These are phyloP conservation scores for Taphrina confusa DNA, from an alignment of 1,139 yeast species.

Conservation along the genomic window DNA sequence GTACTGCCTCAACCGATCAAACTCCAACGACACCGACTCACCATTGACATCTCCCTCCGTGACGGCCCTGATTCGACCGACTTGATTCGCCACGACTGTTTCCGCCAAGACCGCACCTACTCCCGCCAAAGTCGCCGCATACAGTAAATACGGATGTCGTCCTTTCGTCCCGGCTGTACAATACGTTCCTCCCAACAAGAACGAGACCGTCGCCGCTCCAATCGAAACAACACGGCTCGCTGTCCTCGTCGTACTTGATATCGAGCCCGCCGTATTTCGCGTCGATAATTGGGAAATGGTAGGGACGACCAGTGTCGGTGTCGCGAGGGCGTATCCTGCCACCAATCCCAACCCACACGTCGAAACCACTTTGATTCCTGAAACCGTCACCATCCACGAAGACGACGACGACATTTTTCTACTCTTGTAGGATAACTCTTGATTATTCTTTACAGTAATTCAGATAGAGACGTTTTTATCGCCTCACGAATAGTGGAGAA, in stretches of 20 bases:
- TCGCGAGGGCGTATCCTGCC: conserved; percentile 12
- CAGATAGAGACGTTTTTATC: too few species aligned
- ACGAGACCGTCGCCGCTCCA: background rate
- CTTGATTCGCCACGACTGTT: background rate
- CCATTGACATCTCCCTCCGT: conserved; percentile 16
- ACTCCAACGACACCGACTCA: conserved; percentile 2
- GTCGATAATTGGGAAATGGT: background rate
- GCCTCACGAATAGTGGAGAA: too few species aligned
- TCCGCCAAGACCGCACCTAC: background rate
- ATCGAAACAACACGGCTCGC: background rate
- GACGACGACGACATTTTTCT: background rate
- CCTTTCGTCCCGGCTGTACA: background rate
- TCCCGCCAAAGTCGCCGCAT: background rate
- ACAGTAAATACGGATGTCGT: conserved; percentile 23
- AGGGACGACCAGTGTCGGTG: conserved; percentile 1
- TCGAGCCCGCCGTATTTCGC: background rate
- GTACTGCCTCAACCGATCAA: background rate
- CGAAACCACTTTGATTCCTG: conserved; percentile 22
- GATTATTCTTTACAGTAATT: too few species aligned
- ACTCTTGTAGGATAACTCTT: too few species aligned
- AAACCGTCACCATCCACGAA: too few species aligned
- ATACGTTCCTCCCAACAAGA: background rate
- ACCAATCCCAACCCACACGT: conserved; percentile 17
- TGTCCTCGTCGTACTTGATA: background rate
- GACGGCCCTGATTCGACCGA: background rate